Base-by-base conservation (phyloP, 176 grass and related monocot genomes). In the Cenchrus purpureus region DNA sequence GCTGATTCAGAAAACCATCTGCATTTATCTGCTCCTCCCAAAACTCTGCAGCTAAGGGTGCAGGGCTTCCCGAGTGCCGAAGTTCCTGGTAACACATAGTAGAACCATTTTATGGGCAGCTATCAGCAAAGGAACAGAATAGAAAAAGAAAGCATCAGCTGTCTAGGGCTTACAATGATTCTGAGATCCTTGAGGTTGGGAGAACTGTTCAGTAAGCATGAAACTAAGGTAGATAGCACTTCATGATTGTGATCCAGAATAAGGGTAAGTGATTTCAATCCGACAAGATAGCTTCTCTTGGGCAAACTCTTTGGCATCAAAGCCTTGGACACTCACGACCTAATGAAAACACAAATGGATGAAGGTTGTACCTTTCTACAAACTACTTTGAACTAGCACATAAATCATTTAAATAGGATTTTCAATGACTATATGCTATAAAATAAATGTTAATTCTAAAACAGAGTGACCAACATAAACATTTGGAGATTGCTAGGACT, bases 151-250 rank as follows among this genome's bases (percentile, higher is more conserved):
- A 43, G 28, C 15, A 76, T 42, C 25, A 22, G 54, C 1, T n/a
- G 7, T 42, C 12, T 64, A 6, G 17, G 54, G 25, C 80, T 78
- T 46, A 46, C 81, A 68, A n/a, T 28, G 63, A 89, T 85, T 80
- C 17, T 73, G 31, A 85, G 64, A 64, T 89, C 46, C 67, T 50
- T 74, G 48, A 85, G 83, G 69, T 85, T 71, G 5, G 87, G 76
- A 49, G 87, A 85, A 57, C 82, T 89, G 32, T 89, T 80, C 53
- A 89, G 75, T 67, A 89, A 62, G 70, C 87, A 89, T 56, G 75
- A 89, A 58, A 89, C 14, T 5, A 74, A 40, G 12, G 5, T 68
- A 34, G 60, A 71, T 40, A 85, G 45, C 42, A 56, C 17, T 64
- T 29, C n/a, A 29, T 78, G 65, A 2, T 88, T 79, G 66, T 71